Conservation (phyloP, 2,329 filamentous ascomycete species). For the Raffaelea arxii region DNA sequence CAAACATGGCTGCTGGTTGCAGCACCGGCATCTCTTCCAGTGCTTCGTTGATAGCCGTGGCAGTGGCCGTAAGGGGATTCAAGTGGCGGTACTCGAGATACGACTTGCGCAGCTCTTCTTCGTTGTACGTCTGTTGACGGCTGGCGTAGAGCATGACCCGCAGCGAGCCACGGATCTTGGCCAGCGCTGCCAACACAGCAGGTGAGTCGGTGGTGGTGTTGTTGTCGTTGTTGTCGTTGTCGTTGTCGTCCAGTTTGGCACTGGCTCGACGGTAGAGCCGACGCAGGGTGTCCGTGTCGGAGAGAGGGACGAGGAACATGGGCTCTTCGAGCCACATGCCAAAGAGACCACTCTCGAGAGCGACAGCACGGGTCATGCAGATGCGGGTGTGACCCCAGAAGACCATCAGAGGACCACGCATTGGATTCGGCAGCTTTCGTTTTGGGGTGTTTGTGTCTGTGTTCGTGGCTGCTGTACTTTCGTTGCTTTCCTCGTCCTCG, state of each 20-base stretch:
- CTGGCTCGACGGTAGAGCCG: no score
- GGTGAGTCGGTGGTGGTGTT: no score
- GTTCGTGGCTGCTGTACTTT: no score
- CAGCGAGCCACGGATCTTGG: slow-evolving; percentile 2
- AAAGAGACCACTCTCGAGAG: slow-evolving; percentile 8
- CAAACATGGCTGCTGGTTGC: slow-evolving; percentile 6
- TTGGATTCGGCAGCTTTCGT: no score
- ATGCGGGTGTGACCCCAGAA: slow-evolving; percentile 7
- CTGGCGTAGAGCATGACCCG: no score
- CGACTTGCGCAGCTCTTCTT: not conserved
- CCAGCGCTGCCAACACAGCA: no score
- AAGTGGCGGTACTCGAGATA: slow-evolving; percentile 1
- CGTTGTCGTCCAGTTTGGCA: no score
- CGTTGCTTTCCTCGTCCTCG: not conserved
- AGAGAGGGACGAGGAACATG: slow-evolving; percentile 5
- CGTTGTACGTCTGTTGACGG: not conserved
- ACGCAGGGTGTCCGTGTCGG: slow-evolving; percentile 1
- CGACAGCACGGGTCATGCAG: slow-evolving; percentile 3
- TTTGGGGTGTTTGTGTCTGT: no score
- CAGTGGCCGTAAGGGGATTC: not conserved
- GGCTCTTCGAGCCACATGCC: slow-evolving; percentile 4
- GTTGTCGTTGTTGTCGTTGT: no score
- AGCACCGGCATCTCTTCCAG: slow-evolving; percentile 5
- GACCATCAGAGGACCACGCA: slow-evolving; percentile 3
- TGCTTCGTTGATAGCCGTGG: not conserved